Conservation (phyloP, 257 asterid species). For the Parsonsia alboflavescens region DNA sequence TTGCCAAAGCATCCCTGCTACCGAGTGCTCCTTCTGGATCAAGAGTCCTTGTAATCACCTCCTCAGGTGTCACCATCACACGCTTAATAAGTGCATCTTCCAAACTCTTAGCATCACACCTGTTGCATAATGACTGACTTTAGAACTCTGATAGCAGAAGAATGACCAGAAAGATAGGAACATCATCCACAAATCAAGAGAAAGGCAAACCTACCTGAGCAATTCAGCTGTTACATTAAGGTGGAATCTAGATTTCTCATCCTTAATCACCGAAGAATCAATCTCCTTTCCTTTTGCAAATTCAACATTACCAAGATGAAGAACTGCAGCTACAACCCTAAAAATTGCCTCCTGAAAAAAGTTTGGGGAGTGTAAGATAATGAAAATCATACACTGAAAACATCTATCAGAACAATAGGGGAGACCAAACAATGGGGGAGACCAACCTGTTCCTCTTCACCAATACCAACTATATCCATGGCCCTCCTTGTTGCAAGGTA, state of each 20-base stretch:
- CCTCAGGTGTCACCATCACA: slow-evolving; percentile 98
- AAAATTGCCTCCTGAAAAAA: slow-evolving; percentile 80
- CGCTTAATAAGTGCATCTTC: slow-evolving; percentile 94
- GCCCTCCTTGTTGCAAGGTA: slow-evolving; percentile 97
- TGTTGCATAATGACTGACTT: slow-evolving; percentile 31
- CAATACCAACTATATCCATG: slow-evolving; percentile 98
- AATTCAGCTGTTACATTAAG: slow-evolving; percentile 77
- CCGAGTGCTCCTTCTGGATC: slow-evolving; percentile 96
- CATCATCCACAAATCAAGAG: slow-evolving; percentile 7
- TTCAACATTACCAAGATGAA: slow-evolving; percentile 93
- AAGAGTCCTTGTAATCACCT: slow-evolving; percentile 84
- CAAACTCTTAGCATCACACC: slow-evolving; percentile 93
- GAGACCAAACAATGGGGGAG: slow-evolving; percentile 22
- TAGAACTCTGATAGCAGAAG: slow-evolving; percentile 6
- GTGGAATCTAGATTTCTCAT: slow-evolving; percentile 88
- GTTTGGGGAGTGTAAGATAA: slow-evolving; percentile 19
- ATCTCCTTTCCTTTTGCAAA: slow-evolving; percentile 91
- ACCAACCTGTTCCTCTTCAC: slow-evolving; percentile 94
- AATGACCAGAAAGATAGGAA: slow-evolving; percentile 12
- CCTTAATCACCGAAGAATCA: slow-evolving; percentile 93
- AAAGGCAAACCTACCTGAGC: slow-evolving; percentile 56
- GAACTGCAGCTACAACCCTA: slow-evolving; percentile 92
- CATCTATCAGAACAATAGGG: slow-evolving; percentile 17
- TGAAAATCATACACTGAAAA: slow-evolving; percentile 15
- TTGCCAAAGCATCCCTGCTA: slow-evolving; percentile 94